Base-by-base conservation (phyloP, 1,284 basidiomycete species). In the Puccinia novopanici region DNA sequence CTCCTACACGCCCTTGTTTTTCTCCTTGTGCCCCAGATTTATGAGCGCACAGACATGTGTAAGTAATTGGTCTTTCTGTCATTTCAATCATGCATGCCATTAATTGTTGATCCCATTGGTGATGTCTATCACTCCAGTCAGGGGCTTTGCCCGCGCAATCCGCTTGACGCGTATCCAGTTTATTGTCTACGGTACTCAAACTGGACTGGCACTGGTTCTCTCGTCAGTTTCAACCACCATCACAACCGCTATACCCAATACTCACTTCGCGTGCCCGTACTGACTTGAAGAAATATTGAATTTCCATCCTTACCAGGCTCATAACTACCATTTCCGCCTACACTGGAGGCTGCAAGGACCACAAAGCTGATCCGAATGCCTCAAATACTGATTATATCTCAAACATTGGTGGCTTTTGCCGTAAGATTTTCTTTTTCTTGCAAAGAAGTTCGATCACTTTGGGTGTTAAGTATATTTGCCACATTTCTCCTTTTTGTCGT, bases 261-360 rank as follows among this genome's bases (percentile, higher is more conserved):
- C 13, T 27, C 27, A 65, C 17, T 40, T 40, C 34, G 5, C 40
- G 22, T 67, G 34, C 13, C 15, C 19, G 37, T 17, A 30, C n/a
- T 22, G 22, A 48, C 30, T 8, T 0, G 19, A 59, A 27, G 30
- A 30, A 4, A 34, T 45, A 45, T 45, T 45, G 45, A 15, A 8
- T 45, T 45, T 45, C 15, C 15, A 15, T 8, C 45, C 45, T 6
- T 45, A 40, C 10, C 72, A 83, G 82, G 13, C 57, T 83, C 74
- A 48, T 82, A 45, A 68, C 82, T 13, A 83, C 83, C 40, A 81
- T 82, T 9, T 83, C 82, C 1, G 82, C 82, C 34, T 81, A 83
- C 48, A 67, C 59, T 3, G 82, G 80, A 27, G 83, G 83, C 6
- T 84, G 83, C 80, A 84, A 83, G 55, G 65, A 83, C 50, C 42